These are phyloP conservation scores for Oropetium thomaeum DNA, from an alignment of 176 grass and related monocot species.

Conservation along the genomic window DNA sequence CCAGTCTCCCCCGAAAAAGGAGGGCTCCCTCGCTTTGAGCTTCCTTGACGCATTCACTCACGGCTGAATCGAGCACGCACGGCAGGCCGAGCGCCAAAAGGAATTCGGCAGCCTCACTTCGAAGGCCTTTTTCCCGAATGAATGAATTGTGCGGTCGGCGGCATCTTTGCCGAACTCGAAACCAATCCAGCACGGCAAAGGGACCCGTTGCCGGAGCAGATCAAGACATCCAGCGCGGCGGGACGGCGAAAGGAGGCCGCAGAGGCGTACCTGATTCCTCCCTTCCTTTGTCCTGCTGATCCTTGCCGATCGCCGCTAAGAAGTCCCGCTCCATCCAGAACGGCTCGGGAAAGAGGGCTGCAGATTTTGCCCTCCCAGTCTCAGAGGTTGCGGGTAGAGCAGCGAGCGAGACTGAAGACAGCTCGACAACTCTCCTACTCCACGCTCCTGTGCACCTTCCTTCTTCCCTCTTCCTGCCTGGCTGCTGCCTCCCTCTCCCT, in stretches of 20 bases:
- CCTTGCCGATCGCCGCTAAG: constrained; percentile 58
- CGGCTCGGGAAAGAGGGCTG: constrained; percentile 4
- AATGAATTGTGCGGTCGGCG: no score
- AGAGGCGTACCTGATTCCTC: constrained; percentile 59
- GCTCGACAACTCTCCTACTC: not conserved
- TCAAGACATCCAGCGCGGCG: not conserved
- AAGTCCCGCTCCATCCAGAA: constrained; percentile 82
- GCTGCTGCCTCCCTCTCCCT: no score
- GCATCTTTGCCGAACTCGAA: constrained; percentile 14
- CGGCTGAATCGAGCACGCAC: constrained; percentile 10
- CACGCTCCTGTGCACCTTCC: not conserved
- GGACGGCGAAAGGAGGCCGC: constrained; percentile 6
- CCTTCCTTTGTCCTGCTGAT: constrained; percentile 28
- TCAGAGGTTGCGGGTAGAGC: not conserved
- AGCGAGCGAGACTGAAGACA: not conserved
- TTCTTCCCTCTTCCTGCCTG: no score
- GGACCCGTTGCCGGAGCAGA: not conserved
- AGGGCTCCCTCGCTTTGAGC: constrained; percentile 1
- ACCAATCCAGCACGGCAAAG: not conserved
- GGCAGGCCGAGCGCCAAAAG: constrained; percentile 22
- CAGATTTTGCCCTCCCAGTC: constrained; percentile 29
- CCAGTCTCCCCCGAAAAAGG: not conserved
- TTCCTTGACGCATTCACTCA: constrained; percentile 25
- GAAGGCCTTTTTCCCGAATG: not conserved
- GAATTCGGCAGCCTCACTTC: constrained; percentile 27